Conservation (phyloP, 768 basidiomycete species). For the Pisolithus marmoratus region DNA sequence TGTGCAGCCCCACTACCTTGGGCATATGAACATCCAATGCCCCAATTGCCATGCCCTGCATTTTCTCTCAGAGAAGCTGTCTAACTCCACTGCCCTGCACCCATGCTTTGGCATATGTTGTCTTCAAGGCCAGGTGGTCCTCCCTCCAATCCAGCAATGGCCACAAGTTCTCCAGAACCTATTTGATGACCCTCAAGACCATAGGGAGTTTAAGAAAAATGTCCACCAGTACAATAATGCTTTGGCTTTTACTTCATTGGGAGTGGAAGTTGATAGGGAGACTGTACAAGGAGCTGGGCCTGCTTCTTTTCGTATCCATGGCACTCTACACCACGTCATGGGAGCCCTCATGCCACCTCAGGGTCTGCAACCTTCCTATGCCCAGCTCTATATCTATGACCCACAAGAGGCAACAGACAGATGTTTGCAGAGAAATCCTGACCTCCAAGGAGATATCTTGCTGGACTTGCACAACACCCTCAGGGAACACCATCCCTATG, state of each 20-base stretch:
- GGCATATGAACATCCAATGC: conserved; percentile 6
- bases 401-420: conserved; percentile 17
- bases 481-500: too few species aligned
- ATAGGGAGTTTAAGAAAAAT: conserved; percentile 27
- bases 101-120: conserved; percentile 24
- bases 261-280: conserved; percentile 25
- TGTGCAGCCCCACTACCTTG: not conserved
- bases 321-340: too few species aligned
- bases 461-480: too few species aligned
- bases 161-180: conserved; percentile 6
- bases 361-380: conserved; percentile 31
- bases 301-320: conserved; percentile 18
- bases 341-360: too few species aligned
- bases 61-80: conserved; percentile 10
- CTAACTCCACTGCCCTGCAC: not conserved
- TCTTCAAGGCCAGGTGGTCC: conserved; percentile 20
- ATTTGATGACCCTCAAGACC: conserved; percentile 4
- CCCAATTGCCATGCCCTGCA: conserved; percentile 15
- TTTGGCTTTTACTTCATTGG: conserved; percentile 36
- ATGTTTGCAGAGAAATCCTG: too few species aligned
- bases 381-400: conserved; percentile 33
- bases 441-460: too few species aligned
- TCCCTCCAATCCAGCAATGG: conserved; percentile 9
- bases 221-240: conserved; percentile 36
- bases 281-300: conserved; percentile 14